A percentile compares a stretch with the other conserved stretches of the same genome.
Evolutionary conservation across 768 basidiomycete species (phyloP).

Genomic region (Calocybe gangraenosa): DNA sequence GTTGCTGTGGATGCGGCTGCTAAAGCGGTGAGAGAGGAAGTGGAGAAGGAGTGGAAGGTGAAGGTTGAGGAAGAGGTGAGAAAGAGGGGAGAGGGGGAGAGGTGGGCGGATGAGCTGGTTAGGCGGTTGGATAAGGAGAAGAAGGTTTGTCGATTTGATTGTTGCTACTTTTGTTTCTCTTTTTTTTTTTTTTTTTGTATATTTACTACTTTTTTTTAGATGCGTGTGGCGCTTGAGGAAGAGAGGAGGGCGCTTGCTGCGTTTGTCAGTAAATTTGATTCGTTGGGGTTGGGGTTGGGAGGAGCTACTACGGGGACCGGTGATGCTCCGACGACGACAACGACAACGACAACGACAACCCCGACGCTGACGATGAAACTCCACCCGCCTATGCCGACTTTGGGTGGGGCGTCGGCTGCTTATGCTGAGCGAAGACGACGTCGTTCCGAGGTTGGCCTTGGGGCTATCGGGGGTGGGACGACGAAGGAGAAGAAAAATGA

Average conservation of each 20-base stretch:
- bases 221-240: conserved; percentile 63
- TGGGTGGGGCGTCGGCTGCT: conserved; percentile 46
- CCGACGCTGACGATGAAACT: conserved; percentile 32
- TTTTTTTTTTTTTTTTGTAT: not conserved
- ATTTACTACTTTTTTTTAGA: conserved; percentile 26
- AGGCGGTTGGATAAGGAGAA: conserved; percentile 78
- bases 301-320: conserved; percentile 17
- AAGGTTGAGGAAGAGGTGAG: conserved; percentile 56
- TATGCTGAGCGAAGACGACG: conserved; percentile 51
- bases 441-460: too few species aligned
- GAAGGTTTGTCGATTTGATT: conserved; percentile 40
- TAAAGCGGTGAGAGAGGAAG: conserved; percentile 63
- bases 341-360: too few species aligned
- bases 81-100: conserved; percentile 64
- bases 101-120: conserved; percentile 72
- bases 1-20: conserved; percentile 66
- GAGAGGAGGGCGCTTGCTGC: conserved; percentile 75
- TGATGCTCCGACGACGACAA: too few species aligned
- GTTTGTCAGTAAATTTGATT: conserved; percentile 81
- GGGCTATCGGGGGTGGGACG: too few species aligned
- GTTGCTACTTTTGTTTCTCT: conserved; percentile 1
- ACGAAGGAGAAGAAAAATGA: too few species aligned
- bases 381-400: conserved; percentile 44
- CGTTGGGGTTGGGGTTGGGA: conserved; percentile 49
- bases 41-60: conserved; percentile 68